Percentiles rank a stretch among this genome's conserved stretches.
Evolutionary conservation across 116 monocot species (phyloP).

Genomic region (Zostera marina): DNA sequence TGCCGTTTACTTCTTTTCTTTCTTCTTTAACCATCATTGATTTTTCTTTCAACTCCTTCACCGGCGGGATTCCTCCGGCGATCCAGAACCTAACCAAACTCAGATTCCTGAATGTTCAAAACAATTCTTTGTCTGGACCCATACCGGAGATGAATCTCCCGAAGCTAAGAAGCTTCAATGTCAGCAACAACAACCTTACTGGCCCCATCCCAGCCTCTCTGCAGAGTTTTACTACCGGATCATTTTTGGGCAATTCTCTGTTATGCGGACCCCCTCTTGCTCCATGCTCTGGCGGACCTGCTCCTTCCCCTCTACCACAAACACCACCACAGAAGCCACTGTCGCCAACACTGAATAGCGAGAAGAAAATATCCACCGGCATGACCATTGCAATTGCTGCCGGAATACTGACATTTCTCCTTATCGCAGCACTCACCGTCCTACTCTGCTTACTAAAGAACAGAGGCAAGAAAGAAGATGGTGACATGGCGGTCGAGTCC

Average conservation of each 20-base stretch:
- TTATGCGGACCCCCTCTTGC: constrained; percentile 5
- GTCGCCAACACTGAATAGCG: background rate
- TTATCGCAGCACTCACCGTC: constrained; percentile 16
- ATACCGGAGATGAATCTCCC: constrained; percentile 42
- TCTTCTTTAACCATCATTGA: constrained; percentile 23
- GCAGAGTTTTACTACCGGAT: constrained; percentile 13
- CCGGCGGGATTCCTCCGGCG: constrained; percentile 35
- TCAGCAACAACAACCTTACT: constrained; percentile 37
- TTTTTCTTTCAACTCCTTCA: constrained; percentile 44
- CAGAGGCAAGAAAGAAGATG: too few species aligned
- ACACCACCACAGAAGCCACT: background rate
- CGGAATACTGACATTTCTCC: constrained; percentile 18
- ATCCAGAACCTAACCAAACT: constrained; percentile 44
- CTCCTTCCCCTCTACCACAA: background rate
- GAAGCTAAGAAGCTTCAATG: constrained; percentile 28
- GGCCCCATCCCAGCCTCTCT: constrained; percentile 39
- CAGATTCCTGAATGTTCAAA: constrained; percentile 37
- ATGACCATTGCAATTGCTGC: constrained; percentile 23
- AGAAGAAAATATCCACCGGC: constrained; percentile 13
- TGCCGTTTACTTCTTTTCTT: constrained; percentile 17
- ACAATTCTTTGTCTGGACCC: constrained; percentile 50
- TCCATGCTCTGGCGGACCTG: constrained; percentile 5
- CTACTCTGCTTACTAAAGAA: constrained; percentile 12
- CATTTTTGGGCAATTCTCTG: constrained; percentile 18
- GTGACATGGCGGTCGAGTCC: too few species aligned